These are phyloP conservation scores for Cordyceps javanica DNA, from an alignment of 2,329 filamentous ascomycete species.

Conservation along the genomic window DNA sequence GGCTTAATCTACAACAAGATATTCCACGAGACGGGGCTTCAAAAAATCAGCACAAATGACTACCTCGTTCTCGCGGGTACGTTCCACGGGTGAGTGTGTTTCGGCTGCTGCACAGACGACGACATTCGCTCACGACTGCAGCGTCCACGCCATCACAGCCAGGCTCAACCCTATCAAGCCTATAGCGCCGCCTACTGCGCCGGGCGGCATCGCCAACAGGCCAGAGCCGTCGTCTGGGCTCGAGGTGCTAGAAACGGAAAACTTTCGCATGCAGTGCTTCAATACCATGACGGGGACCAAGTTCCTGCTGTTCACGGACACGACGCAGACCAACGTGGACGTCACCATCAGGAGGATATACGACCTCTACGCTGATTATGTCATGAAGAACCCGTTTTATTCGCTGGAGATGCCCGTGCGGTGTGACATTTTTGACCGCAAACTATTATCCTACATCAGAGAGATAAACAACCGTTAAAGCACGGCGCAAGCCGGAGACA, in stretches of 20 bases:
- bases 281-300: conserved; percentile 91
- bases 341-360: conserved; percentile 79
- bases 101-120: conserved; percentile 6
- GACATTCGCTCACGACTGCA: conserved; percentile 23
- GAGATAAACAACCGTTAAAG: conserved; percentile 55
- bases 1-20: conserved; percentile 94
- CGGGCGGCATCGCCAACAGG: conserved; percentile 38
- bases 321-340: conserved; percentile 80
- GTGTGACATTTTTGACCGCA: conserved; percentile 91
- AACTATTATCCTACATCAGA: conserved; percentile 73
- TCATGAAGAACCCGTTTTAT: conserved; percentile 99
- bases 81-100: conserved; percentile 71
- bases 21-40: conserved; percentile 78
- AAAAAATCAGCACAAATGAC: conserved; percentile 89
- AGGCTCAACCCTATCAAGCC: conserved; percentile 52
- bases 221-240: conserved; percentile 68
- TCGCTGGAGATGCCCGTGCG: conserved; percentile 95
- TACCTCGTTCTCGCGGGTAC: conserved; percentile 95
- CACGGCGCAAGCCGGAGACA: neutral
- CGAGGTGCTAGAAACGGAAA: conserved; percentile 87
- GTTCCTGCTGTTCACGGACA: conserved; percentile 92
- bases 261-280: conserved; percentile 94
- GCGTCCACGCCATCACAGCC: conserved; percentile 63
- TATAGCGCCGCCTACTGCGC: conserved; percentile 25
- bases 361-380: conserved; percentile 91